Evolutionary conservation across 306 rosid genomes (phyloP).

Genomic region (Dryas alaskensis): DNA sequence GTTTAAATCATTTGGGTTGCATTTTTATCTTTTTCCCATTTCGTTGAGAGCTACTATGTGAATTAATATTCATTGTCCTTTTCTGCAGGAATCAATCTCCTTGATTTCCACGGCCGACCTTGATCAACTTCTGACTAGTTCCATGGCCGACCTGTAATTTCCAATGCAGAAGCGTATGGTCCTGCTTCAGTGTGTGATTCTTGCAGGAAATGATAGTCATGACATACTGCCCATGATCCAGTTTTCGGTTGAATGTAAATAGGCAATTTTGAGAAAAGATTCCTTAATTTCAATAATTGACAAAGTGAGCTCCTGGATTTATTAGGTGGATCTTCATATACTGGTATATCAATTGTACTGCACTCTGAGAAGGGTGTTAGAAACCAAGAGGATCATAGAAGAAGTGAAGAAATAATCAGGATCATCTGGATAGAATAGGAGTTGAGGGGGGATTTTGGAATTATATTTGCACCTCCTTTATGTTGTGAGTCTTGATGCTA

Average conservation of each 20-base stretch:
- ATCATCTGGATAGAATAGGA: neutral
- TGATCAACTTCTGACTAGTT: neutral
- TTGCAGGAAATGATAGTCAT: neutral
- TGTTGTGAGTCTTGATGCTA: neutral
- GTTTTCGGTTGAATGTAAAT: conserved; percentile 3
- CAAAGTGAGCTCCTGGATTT: neutral
- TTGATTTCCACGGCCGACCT: conserved; percentile 31
- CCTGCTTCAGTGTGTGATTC: neutral
- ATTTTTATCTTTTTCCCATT: neutral
- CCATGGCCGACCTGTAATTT: neutral
- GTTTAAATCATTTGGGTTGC: neutral
- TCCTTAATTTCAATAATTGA: neutral
- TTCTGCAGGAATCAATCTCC: conserved; percentile 58
- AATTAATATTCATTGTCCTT: conserved; percentile 18
- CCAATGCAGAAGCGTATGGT: neutral
- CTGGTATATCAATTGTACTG: neutral
- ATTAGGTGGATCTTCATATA: neutral
- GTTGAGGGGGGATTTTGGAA: neutral
- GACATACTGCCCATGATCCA: neutral
- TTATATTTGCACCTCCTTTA: neutral
- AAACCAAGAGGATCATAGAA: neutral
- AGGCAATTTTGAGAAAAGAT: neutral
- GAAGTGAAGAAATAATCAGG: neutral
- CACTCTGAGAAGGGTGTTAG: neutral
- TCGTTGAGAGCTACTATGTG: conserved; percentile 18